Conservation (phyloP, 768 basidiomycete genomes). For the Cantharellus anzutake region DNA sequence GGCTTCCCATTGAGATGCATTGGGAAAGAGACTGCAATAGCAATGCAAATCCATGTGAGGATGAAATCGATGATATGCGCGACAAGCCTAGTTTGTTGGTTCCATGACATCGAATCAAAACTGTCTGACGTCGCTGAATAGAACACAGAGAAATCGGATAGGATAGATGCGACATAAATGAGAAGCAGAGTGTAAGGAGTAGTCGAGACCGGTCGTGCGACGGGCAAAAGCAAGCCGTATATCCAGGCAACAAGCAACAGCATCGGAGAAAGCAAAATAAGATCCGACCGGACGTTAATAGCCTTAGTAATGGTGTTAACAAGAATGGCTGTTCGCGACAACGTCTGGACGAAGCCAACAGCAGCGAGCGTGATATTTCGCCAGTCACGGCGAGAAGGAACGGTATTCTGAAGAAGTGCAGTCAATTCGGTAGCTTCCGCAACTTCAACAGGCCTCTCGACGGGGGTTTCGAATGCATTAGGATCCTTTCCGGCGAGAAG, state of each 20-base stretch:
- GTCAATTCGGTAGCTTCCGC: not conserved
- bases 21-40: constrained; percentile 1
- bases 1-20: not conserved
- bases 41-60: not conserved
- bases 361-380: not conserved
- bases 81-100: not conserved
- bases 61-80: not conserved
- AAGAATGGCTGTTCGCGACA: not conserved
- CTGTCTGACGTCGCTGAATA: not conserved
- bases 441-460: not conserved
- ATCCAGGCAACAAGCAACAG: not conserved
- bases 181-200: not conserved
- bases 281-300: not conserved
- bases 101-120: not conserved
- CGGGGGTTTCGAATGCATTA: not conserved
- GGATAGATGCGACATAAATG: not conserved
- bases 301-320: not conserved
- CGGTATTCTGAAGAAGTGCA: not conserved
- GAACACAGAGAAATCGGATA: not conserved
- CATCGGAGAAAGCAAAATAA: not conserved
- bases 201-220: not conserved
- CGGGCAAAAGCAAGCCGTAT: not conserved
- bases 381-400: not conserved
- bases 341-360: not conserved
- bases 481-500: not conserved